Base-by-base conservation (phyloP, 2,329 filamentous ascomycete species). In the Penicillium sp. region DNA sequence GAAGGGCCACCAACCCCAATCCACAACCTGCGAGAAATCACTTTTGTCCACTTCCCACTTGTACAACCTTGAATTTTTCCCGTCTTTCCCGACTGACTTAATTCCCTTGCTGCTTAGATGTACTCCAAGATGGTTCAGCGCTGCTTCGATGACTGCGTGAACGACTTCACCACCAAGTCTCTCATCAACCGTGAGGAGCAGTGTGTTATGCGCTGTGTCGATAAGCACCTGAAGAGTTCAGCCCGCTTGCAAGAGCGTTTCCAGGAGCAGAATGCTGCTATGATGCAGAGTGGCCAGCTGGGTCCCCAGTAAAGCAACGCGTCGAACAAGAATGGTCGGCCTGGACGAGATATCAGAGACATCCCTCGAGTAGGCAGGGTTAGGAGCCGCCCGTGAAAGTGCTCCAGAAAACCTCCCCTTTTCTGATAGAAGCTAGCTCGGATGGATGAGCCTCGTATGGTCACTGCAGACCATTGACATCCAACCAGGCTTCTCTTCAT, bases 131-230 rank as follows among this genome's bases (percentile, higher is more conserved):
- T 81, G 57, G 79, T 81, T 52, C 78, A 81, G 66, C 75, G 76
- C 61, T 99, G 94, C 85, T 99, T 99, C 84, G 88, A 90, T 74
- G 89, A 94, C 77, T 99, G 94, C 82, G 86, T 99, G 78, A 93
- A 92, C 77, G 92, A 97, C 82, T 99, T 99, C 85, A 96, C 92
- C 71, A 96, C 92, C 79, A 97, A 97, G 81, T 90, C 91, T 47
- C 85, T 99, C 64, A 88, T 89, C 61, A 84, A 87, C 65, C 88
- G 90, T 73, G 94, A 99, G 80, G 89, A 89, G 71, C 88, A 89
- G 74, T 99, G 94, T 80, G 87, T 97, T 69, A 87, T 90, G 79
- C 89, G 92, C 69, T 99, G 94, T 78, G 92, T 97, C 59, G 89
- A 94, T 78, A 99, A 99, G 82, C 90, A 90, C 77, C 88, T 97